Percentiles rank a stretch among this genome's conserved stretches.
Conservation (phyloP, 805 yeast genomes). For the Sporopachydermia lactativora region DNA sequence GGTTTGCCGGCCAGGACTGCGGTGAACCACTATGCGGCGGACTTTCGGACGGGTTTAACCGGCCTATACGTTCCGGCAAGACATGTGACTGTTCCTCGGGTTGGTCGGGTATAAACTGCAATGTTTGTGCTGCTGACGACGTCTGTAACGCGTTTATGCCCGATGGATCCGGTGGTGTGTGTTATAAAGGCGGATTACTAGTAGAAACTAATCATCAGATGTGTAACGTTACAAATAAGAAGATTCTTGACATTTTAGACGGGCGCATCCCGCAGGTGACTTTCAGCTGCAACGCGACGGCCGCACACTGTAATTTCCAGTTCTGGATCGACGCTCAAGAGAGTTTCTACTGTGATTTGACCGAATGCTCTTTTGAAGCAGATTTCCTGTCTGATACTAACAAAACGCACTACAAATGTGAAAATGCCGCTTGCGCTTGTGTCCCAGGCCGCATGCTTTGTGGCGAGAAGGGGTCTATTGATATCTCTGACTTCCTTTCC, state of each 20-base stretch:
- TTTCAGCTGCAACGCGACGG: constrained; percentile 66
- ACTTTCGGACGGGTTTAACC: constrained; percentile 42
- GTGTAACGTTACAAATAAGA: constrained; percentile 86
- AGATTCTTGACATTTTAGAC: constrained; percentile 63
- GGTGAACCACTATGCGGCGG: constrained; percentile 80
- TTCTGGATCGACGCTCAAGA: constrained; percentile 91
- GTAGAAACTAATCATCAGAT: constrained; percentile 74
- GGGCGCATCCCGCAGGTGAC: constrained; percentile 87
- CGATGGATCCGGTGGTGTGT: constrained; percentile 70
- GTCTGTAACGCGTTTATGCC: constrained; percentile 86
- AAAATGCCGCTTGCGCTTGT: constrained; percentile 71
- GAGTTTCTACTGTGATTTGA: constrained; percentile 78
- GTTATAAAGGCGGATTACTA: constrained; percentile 74
- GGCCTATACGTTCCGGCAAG: constrained; percentile 50
- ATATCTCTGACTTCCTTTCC: constrained; percentile 80
- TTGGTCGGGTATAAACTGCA: constrained; percentile 93
- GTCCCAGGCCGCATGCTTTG: constrained; percentile 87
- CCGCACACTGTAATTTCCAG: constrained; percentile 69
- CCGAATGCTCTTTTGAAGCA: constrained; percentile 55
- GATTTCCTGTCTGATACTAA: constrained; percentile 34
- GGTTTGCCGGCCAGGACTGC: constrained; percentile 92
- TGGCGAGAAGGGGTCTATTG: constrained; percentile 89
- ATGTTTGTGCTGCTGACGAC: constrained; percentile 53
- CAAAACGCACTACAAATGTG: constrained; percentile 65
- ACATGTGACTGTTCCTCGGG: constrained; percentile 51